Evolutionary conservation across 805 yeast species (phyloP).

Genomic region (Pichia rugopelliculosa): DNA sequence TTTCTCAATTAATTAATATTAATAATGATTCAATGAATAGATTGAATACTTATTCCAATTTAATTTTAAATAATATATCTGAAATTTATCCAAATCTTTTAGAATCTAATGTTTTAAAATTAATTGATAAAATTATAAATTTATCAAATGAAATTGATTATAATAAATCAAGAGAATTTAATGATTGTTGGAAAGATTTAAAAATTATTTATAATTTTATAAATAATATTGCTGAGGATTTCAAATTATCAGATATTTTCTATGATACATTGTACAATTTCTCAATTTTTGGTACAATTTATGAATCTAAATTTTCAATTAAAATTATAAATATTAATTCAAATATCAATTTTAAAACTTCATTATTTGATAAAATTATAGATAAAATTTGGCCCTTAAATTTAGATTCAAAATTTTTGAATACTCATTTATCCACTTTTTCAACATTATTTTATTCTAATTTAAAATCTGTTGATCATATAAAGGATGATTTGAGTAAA

Average conservation of each 20-base stretch:
- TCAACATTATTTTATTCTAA: constrained; percentile 49
- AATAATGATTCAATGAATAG: constrained; percentile 30
- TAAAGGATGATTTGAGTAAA: constrained; percentile 52
- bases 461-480: constrained; percentile 39
- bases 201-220: constrained; percentile 56
- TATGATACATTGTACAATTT: constrained; percentile 39
- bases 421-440: constrained; percentile 52
- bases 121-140: constrained; percentile 28
- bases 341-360: constrained; percentile 36
- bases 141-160: neutral
- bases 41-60: constrained; percentile 36
- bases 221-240: constrained; percentile 14
- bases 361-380: constrained; percentile 34
- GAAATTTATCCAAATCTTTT: constrained; percentile 55
- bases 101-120: constrained; percentile 46
- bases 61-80: constrained; percentile 53
- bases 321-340: constrained; percentile 39
- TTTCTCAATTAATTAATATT: constrained; percentile 44
- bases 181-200: constrained; percentile 34
- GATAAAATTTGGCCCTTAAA: constrained; percentile 45
- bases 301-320: constrained; percentile 58
- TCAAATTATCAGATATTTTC: constrained; percentile 36
- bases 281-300: constrained; percentile 45
- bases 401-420: constrained; percentile 30
- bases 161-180: neutral